A percentile compares a stretch with the other conserved stretches of the same genome.
Conservation (phyloP, 805 yeast genomes). For the Jamesozyma spencerorum region DNA sequence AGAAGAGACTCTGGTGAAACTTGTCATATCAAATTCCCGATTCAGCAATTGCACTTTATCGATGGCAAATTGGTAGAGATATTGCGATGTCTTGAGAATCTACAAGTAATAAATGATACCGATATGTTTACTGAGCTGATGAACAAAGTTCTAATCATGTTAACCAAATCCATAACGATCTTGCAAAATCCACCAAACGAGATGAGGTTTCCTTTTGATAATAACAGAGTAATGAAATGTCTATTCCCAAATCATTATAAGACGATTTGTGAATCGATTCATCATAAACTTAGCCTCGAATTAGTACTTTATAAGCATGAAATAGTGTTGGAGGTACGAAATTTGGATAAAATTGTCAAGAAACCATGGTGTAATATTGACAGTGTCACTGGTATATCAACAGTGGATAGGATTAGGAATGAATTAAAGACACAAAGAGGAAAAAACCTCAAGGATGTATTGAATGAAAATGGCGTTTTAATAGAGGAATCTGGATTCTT, state of each 20-base stretch:
- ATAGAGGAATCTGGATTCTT: conserved; percentile 27
- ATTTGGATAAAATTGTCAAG: conserved; percentile 39
- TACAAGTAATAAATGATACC: conserved; percentile 34
- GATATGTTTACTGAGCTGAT: conserved; percentile 20
- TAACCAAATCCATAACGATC: conserved; percentile 17
- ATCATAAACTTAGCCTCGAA: conserved; percentile 42
- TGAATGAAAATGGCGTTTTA: conserved; percentile 32
- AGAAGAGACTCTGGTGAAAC: neutral
- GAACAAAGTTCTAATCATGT: conserved; percentile 12
- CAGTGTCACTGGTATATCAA: conserved; percentile 37
- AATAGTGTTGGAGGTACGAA: conserved; percentile 49
- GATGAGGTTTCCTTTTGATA: conserved; percentile 50
- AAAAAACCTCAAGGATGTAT: conserved; percentile 32
- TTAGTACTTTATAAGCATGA: conserved; percentile 54
- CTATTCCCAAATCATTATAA: conserved; percentile 32
- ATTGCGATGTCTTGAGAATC: conserved; percentile 33
- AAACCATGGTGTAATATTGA: conserved; percentile 57
- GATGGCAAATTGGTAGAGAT: conserved; percentile 18
- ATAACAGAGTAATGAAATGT: conserved; percentile 38
- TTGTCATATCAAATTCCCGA: conserved; percentile 35
- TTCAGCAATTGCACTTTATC: conserved; percentile 30
- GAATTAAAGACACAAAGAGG: conserved; percentile 40
- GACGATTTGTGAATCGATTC: conserved; percentile 23
- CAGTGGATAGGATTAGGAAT: conserved; percentile 50
- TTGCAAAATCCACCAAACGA: conserved; percentile 45